Evolutionary conservation across 2,329 filamentous ascomycete genomes (phyloP).

Genomic region (Beauveria medogensis): DNA sequence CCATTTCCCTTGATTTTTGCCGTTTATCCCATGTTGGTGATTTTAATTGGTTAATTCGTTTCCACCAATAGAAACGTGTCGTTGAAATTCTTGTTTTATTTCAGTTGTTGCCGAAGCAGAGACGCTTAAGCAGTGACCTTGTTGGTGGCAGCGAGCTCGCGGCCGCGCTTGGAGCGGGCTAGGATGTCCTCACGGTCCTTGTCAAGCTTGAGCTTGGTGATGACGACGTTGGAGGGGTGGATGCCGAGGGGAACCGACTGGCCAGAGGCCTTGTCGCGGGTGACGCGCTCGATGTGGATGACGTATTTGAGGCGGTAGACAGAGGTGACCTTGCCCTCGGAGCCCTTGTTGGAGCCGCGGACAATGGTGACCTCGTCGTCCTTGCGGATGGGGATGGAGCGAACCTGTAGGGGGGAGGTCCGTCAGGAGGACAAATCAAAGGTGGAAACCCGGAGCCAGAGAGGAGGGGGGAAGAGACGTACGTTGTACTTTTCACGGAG

Average conservation of each 20-base stretch:
- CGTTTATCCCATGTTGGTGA: conserved; percentile 13
- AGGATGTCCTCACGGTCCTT: conserved; percentile 88
- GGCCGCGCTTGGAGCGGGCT: conserved; percentile 73
- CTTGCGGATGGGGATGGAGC: conserved; percentile 94
- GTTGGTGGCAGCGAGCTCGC: conserved; percentile 66
- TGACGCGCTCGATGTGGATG: conserved; percentile 94
- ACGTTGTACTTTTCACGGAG: conserved; percentile 99
- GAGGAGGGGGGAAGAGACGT: conserved; percentile 31
- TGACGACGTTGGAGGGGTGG: conserved; percentile 92
- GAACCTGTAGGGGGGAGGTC: conserved; percentile 51
- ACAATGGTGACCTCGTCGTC: conserved; percentile 92
- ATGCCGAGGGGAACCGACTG: conserved; percentile 92
- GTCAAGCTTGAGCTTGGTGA: conserved; percentile 98
- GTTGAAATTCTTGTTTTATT: conserved; percentile 14
- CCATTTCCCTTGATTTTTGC: conserved; percentile 22
- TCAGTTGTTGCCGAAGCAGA: conserved; percentile 11
- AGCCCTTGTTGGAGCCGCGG: conserved; percentile 91
- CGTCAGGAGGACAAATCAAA: background rate
- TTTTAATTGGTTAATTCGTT: conserved; percentile 7
- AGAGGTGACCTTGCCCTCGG: conserved; percentile 95
- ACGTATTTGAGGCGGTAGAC: conserved; percentile 98
- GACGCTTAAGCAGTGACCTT: conserved; percentile 50
- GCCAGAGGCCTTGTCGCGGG: conserved; percentile 94
- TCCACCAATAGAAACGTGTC: conserved; percentile 16
- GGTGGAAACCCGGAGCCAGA: background rate